phyloP scores from a whole-genome alignment of 148 eudicot genomes.

The Beta vulgaris region DNA sequence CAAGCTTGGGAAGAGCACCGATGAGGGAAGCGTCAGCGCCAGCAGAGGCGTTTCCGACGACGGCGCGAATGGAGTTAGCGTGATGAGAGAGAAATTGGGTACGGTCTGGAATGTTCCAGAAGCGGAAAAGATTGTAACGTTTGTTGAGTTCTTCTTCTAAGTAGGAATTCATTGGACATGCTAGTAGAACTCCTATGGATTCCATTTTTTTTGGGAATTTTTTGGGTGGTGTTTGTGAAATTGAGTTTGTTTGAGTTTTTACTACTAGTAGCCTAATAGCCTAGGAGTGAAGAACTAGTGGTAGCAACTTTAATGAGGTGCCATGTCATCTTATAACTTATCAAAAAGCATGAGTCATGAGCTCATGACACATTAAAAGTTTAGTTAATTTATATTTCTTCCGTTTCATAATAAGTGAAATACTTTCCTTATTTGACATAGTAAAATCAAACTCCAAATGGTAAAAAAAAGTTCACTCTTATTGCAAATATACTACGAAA shows the following conservation, averaged over 20 bases:
- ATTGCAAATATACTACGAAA: no score
- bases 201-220: conserved; percentile 31
- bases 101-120: conserved; percentile 25
- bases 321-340: no score
- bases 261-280: no score
- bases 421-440: no score
- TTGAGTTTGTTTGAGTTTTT: background rate
- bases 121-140: conserved; percentile 37
- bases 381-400: no score
- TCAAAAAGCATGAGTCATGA: no score
- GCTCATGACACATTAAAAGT: no score
- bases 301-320: no score
- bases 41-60: conserved; percentile 54
- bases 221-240: background rate
- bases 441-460: no score
- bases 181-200: conserved; percentile 39
- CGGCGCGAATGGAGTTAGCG: conserved; percentile 55
- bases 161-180: conserved; percentile 42
- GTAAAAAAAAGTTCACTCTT: no score
- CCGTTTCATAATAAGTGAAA: no score
- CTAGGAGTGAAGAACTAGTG: no score
- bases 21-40: conserved; percentile 65
- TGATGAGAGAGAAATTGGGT: conserved; percentile 40
- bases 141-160: conserved; percentile 36
- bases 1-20: conserved; percentile 62